Evolutionary conservation across 257 asterid genomes (phyloP).

Genomic region (Mentha longifolia): DNA sequence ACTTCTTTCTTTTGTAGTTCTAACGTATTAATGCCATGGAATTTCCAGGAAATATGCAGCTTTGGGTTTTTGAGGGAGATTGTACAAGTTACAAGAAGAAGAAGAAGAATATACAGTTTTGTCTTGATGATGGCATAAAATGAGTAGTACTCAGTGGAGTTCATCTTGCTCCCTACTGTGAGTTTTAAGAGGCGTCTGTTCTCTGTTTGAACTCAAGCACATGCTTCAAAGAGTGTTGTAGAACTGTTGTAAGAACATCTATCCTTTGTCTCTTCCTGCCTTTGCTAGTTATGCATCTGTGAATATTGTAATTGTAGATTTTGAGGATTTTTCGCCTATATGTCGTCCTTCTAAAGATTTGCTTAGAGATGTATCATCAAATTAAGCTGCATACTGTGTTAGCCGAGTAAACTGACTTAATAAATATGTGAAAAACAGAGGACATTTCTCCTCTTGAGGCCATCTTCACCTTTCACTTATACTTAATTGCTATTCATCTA

Average conservation of each 20-base stretch:
- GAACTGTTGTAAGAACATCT: slow-evolving; percentile 31
- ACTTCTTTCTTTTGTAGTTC: neutral
- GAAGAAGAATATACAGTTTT: slow-evolving; percentile 32
- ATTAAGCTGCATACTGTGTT: slow-evolving; percentile 28
- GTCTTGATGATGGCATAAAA: slow-evolving; percentile 26
- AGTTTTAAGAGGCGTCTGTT: slow-evolving; percentile 26
- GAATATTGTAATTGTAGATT: slow-evolving; percentile 48
- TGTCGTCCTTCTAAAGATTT: slow-evolving; percentile 30
- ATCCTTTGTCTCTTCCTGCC: slow-evolving; percentile 31
- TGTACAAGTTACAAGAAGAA: slow-evolving; percentile 13
- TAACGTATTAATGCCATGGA: slow-evolving; percentile 6
- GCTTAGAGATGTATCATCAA: slow-evolving; percentile 28
- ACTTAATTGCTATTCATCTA: too few relatives aligned
- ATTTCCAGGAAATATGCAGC: slow-evolving; percentile 34
- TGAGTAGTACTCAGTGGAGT: slow-evolving; percentile 18
- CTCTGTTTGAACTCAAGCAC: slow-evolving; percentile 31
- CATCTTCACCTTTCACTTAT: neutral
- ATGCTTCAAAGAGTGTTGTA: slow-evolving; percentile 36
- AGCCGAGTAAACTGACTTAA: slow-evolving; percentile 30
- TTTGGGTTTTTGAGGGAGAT: slow-evolving; percentile 32
- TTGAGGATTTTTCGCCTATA: slow-evolving; percentile 34
- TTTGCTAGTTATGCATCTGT: slow-evolving; percentile 41
- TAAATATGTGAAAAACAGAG: slow-evolving; percentile 34
- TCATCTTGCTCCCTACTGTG: neutral
- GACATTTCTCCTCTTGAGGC: neutral